These are phyloP conservation scores for Neoarthrinium moseri DNA, from an alignment of 2,329 filamentous ascomycete species.

Conservation along the genomic window DNA sequence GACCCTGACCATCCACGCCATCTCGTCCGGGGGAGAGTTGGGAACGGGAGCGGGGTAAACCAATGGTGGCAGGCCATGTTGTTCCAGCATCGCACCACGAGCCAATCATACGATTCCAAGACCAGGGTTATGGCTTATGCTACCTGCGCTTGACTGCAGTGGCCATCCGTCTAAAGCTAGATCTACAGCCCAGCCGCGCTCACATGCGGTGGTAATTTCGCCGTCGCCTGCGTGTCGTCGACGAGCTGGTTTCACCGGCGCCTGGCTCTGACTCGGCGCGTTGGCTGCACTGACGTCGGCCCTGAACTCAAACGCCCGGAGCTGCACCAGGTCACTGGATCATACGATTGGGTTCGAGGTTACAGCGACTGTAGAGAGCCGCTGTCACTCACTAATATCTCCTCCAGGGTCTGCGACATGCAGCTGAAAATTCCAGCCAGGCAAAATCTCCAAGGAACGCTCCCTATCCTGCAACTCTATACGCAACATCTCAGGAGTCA, in stretches of 20 bases:
- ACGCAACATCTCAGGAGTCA: not conserved
- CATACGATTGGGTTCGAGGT: slow-evolving; percentile 2
- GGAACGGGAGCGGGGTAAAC: slow-evolving; percentile 27
- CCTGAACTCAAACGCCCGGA: slow-evolving; percentile 5
- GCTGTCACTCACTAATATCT: slow-evolving; percentile 3
- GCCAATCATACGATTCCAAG: slow-evolving; percentile 25
- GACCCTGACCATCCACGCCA: slow-evolving; percentile 3
- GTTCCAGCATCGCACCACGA: slow-evolving; percentile 18
- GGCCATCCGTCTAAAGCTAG: slow-evolving; percentile 3
- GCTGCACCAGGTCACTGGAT: not conserved
- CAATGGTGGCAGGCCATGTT: slow-evolving; percentile 19
- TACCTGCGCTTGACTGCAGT: not conserved
- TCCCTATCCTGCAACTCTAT: not conserved
- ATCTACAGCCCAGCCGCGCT: slow-evolving; percentile 1
- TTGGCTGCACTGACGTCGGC: not conserved
- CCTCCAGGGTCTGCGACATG: not conserved
- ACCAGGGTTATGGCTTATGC: slow-evolving; percentile 18
- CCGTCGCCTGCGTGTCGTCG: slow-evolving; percentile 1
- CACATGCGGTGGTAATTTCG: slow-evolving; percentile 7
- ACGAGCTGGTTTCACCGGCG: not conserved
- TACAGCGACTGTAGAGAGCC: slow-evolving; percentile 1
- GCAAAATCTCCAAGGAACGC: not conserved
- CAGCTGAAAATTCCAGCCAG: not conserved
- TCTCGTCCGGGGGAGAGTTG: slow-evolving; percentile 16
- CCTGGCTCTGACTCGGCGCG: not conserved